A percentile compares a stretch with the other conserved stretches of the same genome.
These are phyloP conservation scores for Sugiyamaella xylanicola DNA, from an alignment of 1,139 yeast genomes.

Conservation along the genomic window DNA sequence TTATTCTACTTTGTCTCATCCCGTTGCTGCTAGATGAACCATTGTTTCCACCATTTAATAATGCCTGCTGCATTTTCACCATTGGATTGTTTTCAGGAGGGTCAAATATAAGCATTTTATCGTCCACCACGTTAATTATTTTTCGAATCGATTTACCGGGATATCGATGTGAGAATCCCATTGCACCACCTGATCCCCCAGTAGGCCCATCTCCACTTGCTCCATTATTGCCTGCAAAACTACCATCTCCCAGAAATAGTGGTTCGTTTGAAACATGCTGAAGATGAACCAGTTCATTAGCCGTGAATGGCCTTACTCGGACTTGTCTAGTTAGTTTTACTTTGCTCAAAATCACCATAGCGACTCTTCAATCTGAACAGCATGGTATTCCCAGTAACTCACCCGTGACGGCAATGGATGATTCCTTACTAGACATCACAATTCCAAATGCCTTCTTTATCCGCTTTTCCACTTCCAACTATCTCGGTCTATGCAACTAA, in stretches of 20 bases:
- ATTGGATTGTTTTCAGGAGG: slow-evolving; percentile 79
- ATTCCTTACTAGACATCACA: slow-evolving; percentile 16
- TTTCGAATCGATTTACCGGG: slow-evolving; percentile 51
- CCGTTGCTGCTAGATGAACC: slow-evolving; percentile 5
- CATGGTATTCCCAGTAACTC: too few species aligned
- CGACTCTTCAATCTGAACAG: too few species aligned
- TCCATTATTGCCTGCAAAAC: slow-evolving; percentile 37
- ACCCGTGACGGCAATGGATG: slow-evolving; percentile 19
- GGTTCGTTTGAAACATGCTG: slow-evolving; percentile 40
- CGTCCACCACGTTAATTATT: slow-evolving; percentile 82
- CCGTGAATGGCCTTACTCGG: slow-evolving; percentile 82
- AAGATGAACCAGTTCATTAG: slow-evolving; percentile 52
- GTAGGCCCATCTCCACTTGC: background rate
- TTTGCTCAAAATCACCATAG: too few species aligned
- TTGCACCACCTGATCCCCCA: slow-evolving; percentile 2
- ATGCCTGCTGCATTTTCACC: slow-evolving; percentile 59
- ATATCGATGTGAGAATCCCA: slow-evolving; percentile 13
- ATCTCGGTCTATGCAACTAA: too few species aligned
- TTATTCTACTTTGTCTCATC: slow-evolving; percentile 44
- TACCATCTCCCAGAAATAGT: slow-evolving; percentile 61
- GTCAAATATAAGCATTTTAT: slow-evolving; percentile 84
- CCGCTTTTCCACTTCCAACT: background rate
- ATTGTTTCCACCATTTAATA: slow-evolving; percentile 40
- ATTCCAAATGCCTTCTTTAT: background rate
- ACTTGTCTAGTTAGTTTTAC: slow-evolving; percentile 27